phyloP scores from a whole-genome alignment of 1,284 basidiomycete genomes.

The Boletus smithii region DNA sequence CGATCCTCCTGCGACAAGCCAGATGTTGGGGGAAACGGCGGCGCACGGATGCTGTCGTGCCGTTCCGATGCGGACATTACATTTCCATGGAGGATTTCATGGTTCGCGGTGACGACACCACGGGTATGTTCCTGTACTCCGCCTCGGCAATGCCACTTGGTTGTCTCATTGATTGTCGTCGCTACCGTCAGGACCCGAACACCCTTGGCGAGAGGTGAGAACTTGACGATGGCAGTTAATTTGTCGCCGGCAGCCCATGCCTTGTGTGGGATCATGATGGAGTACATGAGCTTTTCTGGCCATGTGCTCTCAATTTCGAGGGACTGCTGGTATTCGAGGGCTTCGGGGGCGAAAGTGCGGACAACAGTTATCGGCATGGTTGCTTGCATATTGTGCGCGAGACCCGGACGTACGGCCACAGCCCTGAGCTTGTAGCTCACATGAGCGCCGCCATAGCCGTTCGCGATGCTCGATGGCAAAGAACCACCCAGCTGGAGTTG shows the following conservation, averaged over 20 bases:
- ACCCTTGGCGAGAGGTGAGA: conserved; percentile 84
- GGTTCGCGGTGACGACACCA: conserved; percentile 58
- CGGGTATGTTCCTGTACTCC: conserved; percentile 62
- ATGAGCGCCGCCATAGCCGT: conserved; percentile 59
- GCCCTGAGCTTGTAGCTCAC: conserved; percentile 88
- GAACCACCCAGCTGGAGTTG: conserved; percentile 78
- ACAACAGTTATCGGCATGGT: conserved; percentile 62
- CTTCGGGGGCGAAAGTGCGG: conserved; percentile 74
- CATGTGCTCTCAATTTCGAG: conserved; percentile 94
- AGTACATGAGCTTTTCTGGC: conserved; percentile 94
- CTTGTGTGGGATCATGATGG: conserved; percentile 81
- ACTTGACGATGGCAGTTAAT: conserved; percentile 79
- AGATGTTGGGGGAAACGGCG: conserved; percentile 18
- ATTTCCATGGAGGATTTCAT: conserved; percentile 67
- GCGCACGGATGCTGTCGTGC: conserved; percentile 33
- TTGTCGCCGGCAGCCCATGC: conserved; percentile 89
- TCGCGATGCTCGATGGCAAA: conserved; percentile 73
- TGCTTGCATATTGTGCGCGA: conserved; percentile 69
- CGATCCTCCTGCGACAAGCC: conserved; percentile 17
- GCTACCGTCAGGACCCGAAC: conserved; percentile 66
- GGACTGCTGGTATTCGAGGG: conserved; percentile 92
- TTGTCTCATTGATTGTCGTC: conserved; percentile 74
- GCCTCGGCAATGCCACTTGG: conserved; percentile 49
- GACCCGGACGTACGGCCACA: conserved; percentile 70
- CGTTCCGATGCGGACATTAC: conserved; percentile 48